A percentile compares a stretch with the other conserved stretches of the same genome.
phyloP scores from a whole-genome alignment of 2,329 filamentous ascomycete genomes.

The Fusarium pininemorale region DNA sequence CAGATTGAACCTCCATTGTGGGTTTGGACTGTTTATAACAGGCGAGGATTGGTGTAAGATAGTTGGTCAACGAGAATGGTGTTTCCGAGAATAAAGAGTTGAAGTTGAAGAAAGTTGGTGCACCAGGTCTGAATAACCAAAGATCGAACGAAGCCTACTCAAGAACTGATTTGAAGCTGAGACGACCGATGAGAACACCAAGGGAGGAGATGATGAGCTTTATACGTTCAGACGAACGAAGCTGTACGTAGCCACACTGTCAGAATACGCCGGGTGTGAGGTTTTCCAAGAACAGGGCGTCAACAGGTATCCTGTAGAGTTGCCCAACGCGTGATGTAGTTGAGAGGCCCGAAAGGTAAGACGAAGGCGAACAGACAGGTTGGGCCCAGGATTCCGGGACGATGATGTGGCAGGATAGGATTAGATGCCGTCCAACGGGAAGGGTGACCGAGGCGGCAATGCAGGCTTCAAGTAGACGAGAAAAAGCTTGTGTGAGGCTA shows the following conservation, averaged over 20 bases:
- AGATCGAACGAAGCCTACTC: neutral
- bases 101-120: neutral
- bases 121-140: neutral
- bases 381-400: constrained; percentile 28
- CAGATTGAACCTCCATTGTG: constrained; percentile 37
- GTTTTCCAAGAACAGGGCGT: constrained; percentile 18
- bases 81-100: neutral
- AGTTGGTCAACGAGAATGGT: neutral
- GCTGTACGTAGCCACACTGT: constrained; percentile 17
- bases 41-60: neutral
- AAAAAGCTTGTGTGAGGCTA: constrained; percentile 29
- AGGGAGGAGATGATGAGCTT: constrained; percentile 21
- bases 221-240: constrained; percentile 31
- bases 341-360: constrained; percentile 33
- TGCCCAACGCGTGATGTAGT: constrained; percentile 33
- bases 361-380: constrained; percentile 32
- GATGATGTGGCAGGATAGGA: constrained; percentile 44
- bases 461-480: constrained; percentile 25
- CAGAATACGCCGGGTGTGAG: constrained; percentile 25
- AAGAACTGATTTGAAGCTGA: constrained; percentile 1
- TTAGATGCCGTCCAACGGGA: constrained; percentile 37
- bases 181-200: neutral
- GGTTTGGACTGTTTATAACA: neutral
- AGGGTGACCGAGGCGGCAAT: constrained; percentile 20
- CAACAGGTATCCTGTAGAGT: constrained; percentile 11